phyloP scores from a whole-genome alignment of 805 yeast species.

The Wickerhamomyces silvicola region DNA sequence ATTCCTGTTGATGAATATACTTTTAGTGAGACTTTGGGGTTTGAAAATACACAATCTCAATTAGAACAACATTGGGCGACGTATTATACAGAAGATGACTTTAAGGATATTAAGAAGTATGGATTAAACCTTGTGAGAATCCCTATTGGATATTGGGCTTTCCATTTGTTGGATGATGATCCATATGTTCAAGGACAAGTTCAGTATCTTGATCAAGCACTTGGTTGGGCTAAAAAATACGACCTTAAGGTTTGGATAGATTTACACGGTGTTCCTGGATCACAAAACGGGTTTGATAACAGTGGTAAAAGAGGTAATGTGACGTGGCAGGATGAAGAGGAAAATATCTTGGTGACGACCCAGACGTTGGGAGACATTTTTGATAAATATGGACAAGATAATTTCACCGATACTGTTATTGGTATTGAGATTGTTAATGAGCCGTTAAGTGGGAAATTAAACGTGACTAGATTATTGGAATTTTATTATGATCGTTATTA shows the following conservation, averaged over 20 bases:
- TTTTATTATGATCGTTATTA: constrained; percentile 28
- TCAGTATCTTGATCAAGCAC: constrained; percentile 64
- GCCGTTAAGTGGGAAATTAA: constrained; percentile 52
- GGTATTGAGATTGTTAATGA: constrained; percentile 71
- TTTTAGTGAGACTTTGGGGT: constrained; percentile 54
- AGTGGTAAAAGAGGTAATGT: constrained; percentile 71
- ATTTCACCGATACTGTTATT: constrained; percentile 49
- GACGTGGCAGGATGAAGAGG: constrained; percentile 35
- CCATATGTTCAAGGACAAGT: constrained; percentile 86
- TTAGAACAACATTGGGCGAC: constrained; percentile 70
- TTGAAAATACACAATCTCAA: constrained; percentile 42
- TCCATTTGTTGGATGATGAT: constrained; percentile 51
- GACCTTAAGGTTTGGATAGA: constrained; percentile 82
- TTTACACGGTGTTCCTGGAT: constrained; percentile 94
- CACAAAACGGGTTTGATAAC: constrained; percentile 94
- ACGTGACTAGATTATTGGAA: constrained; percentile 28
- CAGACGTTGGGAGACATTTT: constrained; percentile 44
- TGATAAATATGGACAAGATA: constrained; percentile 42
- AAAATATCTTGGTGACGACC: constrained; percentile 42
- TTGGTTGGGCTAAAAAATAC: constrained; percentile 62
- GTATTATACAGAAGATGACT: constrained; percentile 71
- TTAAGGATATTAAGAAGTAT: constrained; percentile 44
- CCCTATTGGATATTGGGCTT: constrained; percentile 96
- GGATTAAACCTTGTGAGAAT: constrained; percentile 85
- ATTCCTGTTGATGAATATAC: constrained; percentile 84